Evolutionary conservation across 1,284 basidiomycete genomes (phyloP), one percentile per base, ranked within the genome.

Genomic region (Lignosus rhinocerotis): DNA sequence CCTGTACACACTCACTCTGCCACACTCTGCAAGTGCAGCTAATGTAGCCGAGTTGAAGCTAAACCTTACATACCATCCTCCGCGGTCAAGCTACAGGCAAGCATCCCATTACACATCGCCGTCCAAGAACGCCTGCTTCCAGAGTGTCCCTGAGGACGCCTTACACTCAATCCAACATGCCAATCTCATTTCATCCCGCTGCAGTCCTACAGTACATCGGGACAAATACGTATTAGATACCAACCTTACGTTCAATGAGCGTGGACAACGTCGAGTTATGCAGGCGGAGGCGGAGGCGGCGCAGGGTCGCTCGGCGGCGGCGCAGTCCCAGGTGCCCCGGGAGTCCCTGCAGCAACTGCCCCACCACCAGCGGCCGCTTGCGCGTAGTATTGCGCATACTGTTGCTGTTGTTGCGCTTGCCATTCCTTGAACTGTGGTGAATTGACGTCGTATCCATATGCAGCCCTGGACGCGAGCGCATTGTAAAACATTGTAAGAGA

Each of bases 401-500:
- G 87, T 58, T 84, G 80, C 66, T 87, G 83, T 66, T 88, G 87
- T 57, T 78, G 78, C 3, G 85, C 81, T 39, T 84, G 82, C 90
- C 90, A 92, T 69, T 90, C 83, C 69, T 91, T 92, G 73, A 92
- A 92, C 67, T 91, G 81, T 2, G 82, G 70, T 3, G 89, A 88
- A 68, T 92, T 93, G 64, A 94, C 90, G 69, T 95, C 92, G 73
- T 94, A 95, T 9, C 93, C 93, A 70, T 93, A 93, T 14, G 89
- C 87, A 58, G 92, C 89, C 90, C 91, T 92, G 63, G 38, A 58
- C 36, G 51, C 44, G 49, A 36, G 50, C 36, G 39, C 32, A 36
- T 65, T 41, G 60, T 51, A 52, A 52, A 7, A 12, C 32, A 36
- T 65, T 41, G 60, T 51, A 52, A 52, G 11, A 12, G 47, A 19